Base-by-base conservation (phyloP, 1,284 basidiomycete genomes). In the Sporisorium iseilematis-ciliati region DNA sequence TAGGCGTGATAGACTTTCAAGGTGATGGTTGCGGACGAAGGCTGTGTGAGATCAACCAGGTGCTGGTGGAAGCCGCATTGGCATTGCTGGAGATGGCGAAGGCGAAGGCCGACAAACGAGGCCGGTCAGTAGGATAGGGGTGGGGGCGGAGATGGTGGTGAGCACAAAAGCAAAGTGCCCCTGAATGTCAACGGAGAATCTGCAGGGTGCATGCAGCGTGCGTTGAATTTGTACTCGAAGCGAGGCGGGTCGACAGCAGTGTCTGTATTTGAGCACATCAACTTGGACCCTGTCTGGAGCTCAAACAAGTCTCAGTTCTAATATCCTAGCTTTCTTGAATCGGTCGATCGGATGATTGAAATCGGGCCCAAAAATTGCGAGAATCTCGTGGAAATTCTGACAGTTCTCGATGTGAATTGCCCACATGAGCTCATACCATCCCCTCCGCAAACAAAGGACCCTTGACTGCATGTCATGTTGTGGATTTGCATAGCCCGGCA, bases 311-410 rank as follows among this genome's bases (percentile, higher is more conserved):
- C n/a, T 48, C 25, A 48, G 29, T 20, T 26, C 40, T 31, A 12
- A 18, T 16, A 16, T 49, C 29, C 29, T 4, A 29, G 29, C 8
- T 29, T 4, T 8, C 29, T 29, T 29, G 29, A 29, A n/a, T n/a
- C n/a, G n/a, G n/a, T n/a, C n/a, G n/a, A n/a, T n/a, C n/a, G n/a
- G n/a, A n/a, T n/a, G n/a, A n/a, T n/a, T n/a, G n/a, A n/a, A n/a
- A n/a, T n/a, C n/a, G n/a, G n/a, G 10, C 4, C 7, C 12, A 21
- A 45, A 59, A 11, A 40, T 18, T 70, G 67, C 61, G 53, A 70
- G 67, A 70, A 70, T 46, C 35, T 61, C 55, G 58, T 70, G 57
- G 67, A 70, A 70, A 20, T 33, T 31, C 29, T n/a, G 29, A 4
- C 29, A 31, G 4, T 31, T 31, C 33, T 33, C 2, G 7, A 7